Conservation (phyloP, 495 filamentous ascomycete genomes). For the Penicillium canariense region DNA sequence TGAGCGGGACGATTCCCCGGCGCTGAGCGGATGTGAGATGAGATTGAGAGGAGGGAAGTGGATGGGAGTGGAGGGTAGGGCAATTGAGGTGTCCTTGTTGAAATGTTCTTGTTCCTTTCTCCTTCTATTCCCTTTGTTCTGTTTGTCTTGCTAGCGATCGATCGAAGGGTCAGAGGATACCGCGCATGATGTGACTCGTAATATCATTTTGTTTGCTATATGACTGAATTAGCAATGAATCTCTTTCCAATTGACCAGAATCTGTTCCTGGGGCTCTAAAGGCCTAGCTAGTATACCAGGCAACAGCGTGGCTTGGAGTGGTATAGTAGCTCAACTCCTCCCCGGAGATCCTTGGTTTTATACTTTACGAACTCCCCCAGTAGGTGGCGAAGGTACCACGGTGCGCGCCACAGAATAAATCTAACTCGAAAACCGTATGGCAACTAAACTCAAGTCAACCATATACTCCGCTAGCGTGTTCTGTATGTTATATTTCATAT, state of each 20-base stretch:
- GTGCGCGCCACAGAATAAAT: too few species aligned
- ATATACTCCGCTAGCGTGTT: too few species aligned
- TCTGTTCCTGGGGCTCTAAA: too few species aligned
- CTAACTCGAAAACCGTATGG: too few species aligned
- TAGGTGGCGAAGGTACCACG: background rate
- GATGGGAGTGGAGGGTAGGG: too few species aligned
- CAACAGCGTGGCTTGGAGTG: too few species aligned
- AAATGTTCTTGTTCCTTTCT: slow-evolving; percentile 12
- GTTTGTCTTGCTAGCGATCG: slow-evolving; percentile 8
- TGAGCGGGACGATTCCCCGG: slow-evolving; percentile 54
- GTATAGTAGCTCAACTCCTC: background rate
- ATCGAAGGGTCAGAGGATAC: slow-evolving; percentile 9
- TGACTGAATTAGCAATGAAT: slow-evolving; percentile 4
- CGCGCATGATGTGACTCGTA: slow-evolving; percentile 5
- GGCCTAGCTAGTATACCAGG: too few species aligned
- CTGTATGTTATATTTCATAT: too few species aligned
- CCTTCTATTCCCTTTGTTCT: slow-evolving; percentile 8
- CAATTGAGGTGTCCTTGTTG: too few species aligned
- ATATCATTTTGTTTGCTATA: slow-evolving; percentile 4
- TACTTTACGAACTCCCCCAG: background rate
- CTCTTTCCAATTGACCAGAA: too few species aligned
- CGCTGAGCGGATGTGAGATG: slow-evolving; percentile 35
- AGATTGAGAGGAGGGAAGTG: too few species aligned
- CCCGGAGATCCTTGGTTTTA: background rate
- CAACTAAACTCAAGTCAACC: too few species aligned